phyloP scores from a whole-genome alignment of 148 eudicot genomes.

The Fagopyrum homotropicum region DNA sequence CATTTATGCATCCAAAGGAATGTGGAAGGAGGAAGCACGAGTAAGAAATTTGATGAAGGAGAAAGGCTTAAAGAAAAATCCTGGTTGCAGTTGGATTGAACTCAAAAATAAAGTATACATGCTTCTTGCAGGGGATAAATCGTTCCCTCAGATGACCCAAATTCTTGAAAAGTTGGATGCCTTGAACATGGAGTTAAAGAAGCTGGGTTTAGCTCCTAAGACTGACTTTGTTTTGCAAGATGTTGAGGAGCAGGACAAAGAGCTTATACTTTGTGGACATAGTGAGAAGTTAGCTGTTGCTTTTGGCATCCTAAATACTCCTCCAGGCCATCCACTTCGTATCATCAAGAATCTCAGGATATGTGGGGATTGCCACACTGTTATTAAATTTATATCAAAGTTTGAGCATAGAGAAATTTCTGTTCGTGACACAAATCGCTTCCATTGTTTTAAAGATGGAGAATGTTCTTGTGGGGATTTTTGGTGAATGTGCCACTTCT shows the following conservation, averaged over 20 bases:
- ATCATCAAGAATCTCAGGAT: conserved; percentile 75
- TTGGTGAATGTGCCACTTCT: conserved; percentile 42
- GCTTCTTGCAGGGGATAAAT: conserved; percentile 58
- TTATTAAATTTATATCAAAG: conserved; percentile 54
- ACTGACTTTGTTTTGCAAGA: conserved; percentile 62
- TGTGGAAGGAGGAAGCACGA: conserved; percentile 48
- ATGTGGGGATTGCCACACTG: conserved; percentile 70
- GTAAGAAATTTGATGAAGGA: conserved; percentile 54
- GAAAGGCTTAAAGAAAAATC: conserved; percentile 51
- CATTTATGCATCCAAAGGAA: conserved; percentile 55
- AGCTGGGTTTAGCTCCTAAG: conserved; percentile 37
- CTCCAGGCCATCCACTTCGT: conserved; percentile 50
- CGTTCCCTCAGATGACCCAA: conserved; percentile 50
- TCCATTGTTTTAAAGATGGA: conserved; percentile 81
- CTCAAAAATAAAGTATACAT: conserved; percentile 61
- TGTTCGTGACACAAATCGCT: conserved; percentile 74
- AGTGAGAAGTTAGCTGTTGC: conserved; percentile 75
- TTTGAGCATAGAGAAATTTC: conserved; percentile 63
- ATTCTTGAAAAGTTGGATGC: conserved; percentile 38
- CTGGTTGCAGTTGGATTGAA: conserved; percentile 84
- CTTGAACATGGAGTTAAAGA: conserved; percentile 49
- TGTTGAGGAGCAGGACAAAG: conserved; percentile 82
- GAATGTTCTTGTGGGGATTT: conserved; percentile 84
- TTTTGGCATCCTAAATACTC: conserved; percentile 51
- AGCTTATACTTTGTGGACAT: conserved; percentile 70